phyloP scores from a whole-genome alignment of 73 alveolate species.

The Breviolum minutum region DNA sequence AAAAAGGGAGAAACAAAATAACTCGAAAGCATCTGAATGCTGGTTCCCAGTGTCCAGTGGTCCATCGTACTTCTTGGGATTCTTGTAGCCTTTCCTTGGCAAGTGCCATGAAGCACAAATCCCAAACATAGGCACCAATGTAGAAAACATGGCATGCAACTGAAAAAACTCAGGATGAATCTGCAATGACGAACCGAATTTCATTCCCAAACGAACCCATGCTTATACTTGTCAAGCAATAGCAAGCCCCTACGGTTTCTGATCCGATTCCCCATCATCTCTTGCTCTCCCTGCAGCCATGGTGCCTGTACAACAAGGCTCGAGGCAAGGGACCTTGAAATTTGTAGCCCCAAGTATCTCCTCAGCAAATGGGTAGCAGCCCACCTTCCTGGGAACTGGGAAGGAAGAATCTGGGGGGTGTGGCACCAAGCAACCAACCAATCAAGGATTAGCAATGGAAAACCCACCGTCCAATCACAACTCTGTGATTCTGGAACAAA shows the following conservation, averaged over 20 bases:
- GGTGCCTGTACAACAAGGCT: conserved; percentile 61
- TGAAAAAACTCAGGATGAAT: not conserved
- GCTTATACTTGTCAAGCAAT: too few species aligned
- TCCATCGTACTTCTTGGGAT: conserved; percentile 93
- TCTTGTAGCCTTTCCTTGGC: conserved; percentile 80
- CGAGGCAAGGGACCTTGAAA: conserved; percentile 88
- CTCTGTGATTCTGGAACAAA: not conserved
- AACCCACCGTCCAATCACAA: not conserved
- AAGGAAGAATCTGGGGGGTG: too few species aligned
- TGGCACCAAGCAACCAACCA: not conserved
- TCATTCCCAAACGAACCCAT: too few species aligned
- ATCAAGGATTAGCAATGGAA: not conserved
- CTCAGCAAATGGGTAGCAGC: not conserved
- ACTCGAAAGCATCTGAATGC: not conserved
- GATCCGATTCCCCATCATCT: not conserved
- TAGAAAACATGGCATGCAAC: not conserved
- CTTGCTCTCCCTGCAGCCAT: not conserved
- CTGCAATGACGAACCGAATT: too few species aligned
- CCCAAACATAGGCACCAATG: not conserved
- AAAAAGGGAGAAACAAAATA: not conserved
- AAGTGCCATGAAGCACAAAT: not conserved
- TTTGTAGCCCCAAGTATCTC: conserved; percentile 92
- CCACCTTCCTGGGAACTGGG: not conserved
- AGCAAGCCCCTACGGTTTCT: not conserved
- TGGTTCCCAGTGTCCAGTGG: conserved; percentile 17